Percentiles rank a stretch among this genome's conserved stretches.
These are phyloP conservation scores for Scheffersomyces stambukii DNA, from an alignment of 1,139 yeast species.

Conservation along the genomic window DNA sequence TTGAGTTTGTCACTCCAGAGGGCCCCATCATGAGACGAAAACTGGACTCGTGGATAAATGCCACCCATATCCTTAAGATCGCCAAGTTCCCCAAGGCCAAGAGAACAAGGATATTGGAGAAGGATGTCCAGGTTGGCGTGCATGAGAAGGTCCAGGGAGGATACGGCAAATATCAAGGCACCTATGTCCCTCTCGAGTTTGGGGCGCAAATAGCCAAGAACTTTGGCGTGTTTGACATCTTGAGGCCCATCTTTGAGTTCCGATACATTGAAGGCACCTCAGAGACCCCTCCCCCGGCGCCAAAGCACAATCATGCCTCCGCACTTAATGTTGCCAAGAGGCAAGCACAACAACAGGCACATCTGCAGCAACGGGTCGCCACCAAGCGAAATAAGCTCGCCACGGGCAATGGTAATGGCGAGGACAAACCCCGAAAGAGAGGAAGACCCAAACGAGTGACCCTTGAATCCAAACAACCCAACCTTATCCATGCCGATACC, in stretches of 20 bases:
- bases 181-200: constrained; percentile 78
- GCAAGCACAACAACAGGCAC: constrained; percentile 16
- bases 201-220: constrained; percentile 65
- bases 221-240: constrained; percentile 64
- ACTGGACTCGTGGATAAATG: constrained; percentile 81
- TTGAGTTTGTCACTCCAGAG: constrained; percentile 64
- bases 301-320: constrained; percentile 75
- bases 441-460: constrained; percentile 45
- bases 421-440: constrained; percentile 40
- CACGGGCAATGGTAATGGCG: constrained; percentile 17
- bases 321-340: constrained; percentile 48
- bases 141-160: constrained; percentile 97
- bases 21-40: constrained; percentile 82
- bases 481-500: constrained; percentile 29
- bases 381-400: constrained; percentile 9
- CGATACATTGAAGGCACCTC: constrained; percentile 51
- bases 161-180: constrained; percentile 91
- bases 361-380: too few relatives aligned
- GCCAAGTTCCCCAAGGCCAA: constrained; percentile 86
- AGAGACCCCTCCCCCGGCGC: constrained; percentile 76
- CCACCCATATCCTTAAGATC: constrained; percentile 83
- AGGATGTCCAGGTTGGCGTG: constrained; percentile 77
- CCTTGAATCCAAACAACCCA: constrained; percentile 13
- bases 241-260: constrained; percentile 68
- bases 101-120: constrained; percentile 79